Evolutionary conservation across 2,329 filamentous ascomycete species (phyloP).

Genomic region (Alternaria solani): DNA sequence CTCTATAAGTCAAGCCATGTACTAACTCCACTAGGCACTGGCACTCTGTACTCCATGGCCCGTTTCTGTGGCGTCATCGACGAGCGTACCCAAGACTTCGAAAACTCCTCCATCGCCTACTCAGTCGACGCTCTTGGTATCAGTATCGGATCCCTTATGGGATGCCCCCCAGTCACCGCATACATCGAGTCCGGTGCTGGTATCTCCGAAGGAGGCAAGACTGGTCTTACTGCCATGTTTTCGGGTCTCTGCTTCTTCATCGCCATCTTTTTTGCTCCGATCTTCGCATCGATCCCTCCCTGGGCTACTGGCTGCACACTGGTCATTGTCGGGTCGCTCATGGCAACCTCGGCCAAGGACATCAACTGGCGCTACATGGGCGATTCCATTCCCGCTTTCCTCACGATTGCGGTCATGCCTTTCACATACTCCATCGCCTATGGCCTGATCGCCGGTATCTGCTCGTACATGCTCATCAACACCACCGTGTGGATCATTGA

Average conservation of each 20-base stretch:
- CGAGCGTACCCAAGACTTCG: slow-evolving; percentile 84
- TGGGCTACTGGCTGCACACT: slow-evolving; percentile 92
- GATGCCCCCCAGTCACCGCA: slow-evolving; percentile 81
- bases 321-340: slow-evolving; percentile 86
- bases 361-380: slow-evolving; percentile 88
- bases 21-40: slow-evolving; percentile 60
- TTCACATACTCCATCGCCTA: slow-evolving; percentile 91
- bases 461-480: slow-evolving; percentile 80
- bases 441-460: slow-evolving; percentile 81
- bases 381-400: slow-evolving; percentile 83
- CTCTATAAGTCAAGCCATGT: not conserved
- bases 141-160: slow-evolving; percentile 80
- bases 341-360: slow-evolving; percentile 78
- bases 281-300: slow-evolving; percentile 87
- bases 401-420: slow-evolving; percentile 85
- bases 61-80: slow-evolving; percentile 83
- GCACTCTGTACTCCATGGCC: slow-evolving; percentile 89
- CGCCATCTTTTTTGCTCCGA: slow-evolving; percentile 86
- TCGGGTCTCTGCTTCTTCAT: slow-evolving; percentile 81
- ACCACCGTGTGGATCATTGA: slow-evolving; percentile 73
- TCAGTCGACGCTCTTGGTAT: slow-evolving; percentile 83
- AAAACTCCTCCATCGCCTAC: slow-evolving; percentile 84
- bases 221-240: slow-evolving; percentile 81
- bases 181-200: slow-evolving; percentile 91
- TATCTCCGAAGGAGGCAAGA: slow-evolving; percentile 86